These are phyloP conservation scores for Fusarium illudens DNA, from an alignment of 2,329 filamentous ascomycete species.

Conservation along the genomic window DNA sequence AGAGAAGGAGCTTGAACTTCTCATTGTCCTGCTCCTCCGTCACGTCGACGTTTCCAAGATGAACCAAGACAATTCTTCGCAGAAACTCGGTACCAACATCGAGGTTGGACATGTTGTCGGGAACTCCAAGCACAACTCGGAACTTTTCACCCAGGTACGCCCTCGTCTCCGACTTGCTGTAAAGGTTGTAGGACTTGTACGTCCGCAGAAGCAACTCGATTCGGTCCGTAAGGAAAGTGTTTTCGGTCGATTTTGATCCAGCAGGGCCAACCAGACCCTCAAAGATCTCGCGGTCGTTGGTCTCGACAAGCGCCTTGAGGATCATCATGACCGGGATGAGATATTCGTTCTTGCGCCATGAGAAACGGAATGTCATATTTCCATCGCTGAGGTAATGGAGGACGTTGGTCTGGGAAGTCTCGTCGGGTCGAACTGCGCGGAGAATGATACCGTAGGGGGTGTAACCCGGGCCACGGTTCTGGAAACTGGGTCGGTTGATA, in stretches of 20 bases:
- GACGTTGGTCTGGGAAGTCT: slow-evolving; percentile 97
- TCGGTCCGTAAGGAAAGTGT: slow-evolving; percentile 94
- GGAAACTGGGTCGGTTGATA: slow-evolving; percentile 89
- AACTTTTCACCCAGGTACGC: slow-evolving; percentile 93
- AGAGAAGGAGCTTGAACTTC: slow-evolving; percentile 92
- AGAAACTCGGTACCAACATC: slow-evolving; percentile 93
- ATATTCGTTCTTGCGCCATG: slow-evolving; percentile 97
- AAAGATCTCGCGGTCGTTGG: slow-evolving; percentile 95
- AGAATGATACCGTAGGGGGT: slow-evolving; percentile 91
- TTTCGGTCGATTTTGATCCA: slow-evolving; percentile 79
- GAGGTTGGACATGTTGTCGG: slow-evolving; percentile 84
- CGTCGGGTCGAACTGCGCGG: slow-evolving; percentile 92
- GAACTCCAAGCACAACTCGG: slow-evolving; percentile 83
- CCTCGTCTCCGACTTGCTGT: slow-evolving; percentile 82
- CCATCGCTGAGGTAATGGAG: slow-evolving; percentile 95
- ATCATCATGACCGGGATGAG: slow-evolving; percentile 98
- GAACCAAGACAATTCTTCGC: slow-evolving; percentile 87
- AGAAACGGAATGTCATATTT: slow-evolving; percentile 96
- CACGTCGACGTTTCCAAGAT: slow-evolving; percentile 86
- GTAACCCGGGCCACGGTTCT: slow-evolving; percentile 85
- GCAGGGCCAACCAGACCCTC: slow-evolving; percentile 86
- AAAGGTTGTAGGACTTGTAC: slow-evolving; percentile 89
- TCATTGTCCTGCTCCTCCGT: slow-evolving; percentile 85
- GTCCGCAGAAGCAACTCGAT: slow-evolving; percentile 91
- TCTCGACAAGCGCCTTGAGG: slow-evolving; percentile 92